phyloP scores from a whole-genome alignment of 345 rosid genomes.

The Heritiera fomes region DNA sequence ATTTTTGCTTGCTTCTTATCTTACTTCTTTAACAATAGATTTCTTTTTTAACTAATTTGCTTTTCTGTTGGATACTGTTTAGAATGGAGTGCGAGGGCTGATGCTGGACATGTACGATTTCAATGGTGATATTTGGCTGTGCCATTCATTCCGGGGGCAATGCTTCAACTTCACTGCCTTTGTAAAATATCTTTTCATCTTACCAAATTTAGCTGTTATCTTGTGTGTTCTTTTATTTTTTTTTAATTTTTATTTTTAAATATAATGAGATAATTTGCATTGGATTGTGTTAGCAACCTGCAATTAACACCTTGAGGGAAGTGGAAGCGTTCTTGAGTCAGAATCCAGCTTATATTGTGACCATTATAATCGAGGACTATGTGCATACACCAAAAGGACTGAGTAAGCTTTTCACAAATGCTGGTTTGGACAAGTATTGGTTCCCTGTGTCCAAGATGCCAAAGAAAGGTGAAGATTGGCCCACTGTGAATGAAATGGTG shows the following conservation, averaged over 20 bases:
- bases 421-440: conserved; percentile 83
- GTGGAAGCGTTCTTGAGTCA: conserved; percentile 82
- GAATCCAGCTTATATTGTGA: conserved; percentile 80
- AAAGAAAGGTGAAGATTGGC: conserved; percentile 92
- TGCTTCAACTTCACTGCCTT: conserved; percentile 97
- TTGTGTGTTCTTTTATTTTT: background rate
- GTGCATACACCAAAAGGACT: conserved; percentile 89
- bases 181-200: conserved; percentile 46
- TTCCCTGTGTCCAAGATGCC: conserved; percentile 95
- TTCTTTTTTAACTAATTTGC: background rate
- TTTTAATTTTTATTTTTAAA: background rate
- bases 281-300: conserved; percentile 73
- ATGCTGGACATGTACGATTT: conserved; percentile 99
- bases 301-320: conserved; percentile 78
- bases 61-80: conserved; percentile 29
- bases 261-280: conserved; percentile 1
- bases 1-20: background rate
- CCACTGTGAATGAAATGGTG: conserved; percentile 86
- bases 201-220: conserved; percentile 13
- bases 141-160: conserved; percentile 90
- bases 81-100: conserved; percentile 97
- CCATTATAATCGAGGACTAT: conserved; percentile 91
- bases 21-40: background rate
- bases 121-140: conserved; percentile 83
- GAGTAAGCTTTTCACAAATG: conserved; percentile 62